Evolutionary conservation across 140 eudicot genomes (phyloP), one percentile per base, ranked within the genome.

Genomic region (Cichorium intybus): DNA sequence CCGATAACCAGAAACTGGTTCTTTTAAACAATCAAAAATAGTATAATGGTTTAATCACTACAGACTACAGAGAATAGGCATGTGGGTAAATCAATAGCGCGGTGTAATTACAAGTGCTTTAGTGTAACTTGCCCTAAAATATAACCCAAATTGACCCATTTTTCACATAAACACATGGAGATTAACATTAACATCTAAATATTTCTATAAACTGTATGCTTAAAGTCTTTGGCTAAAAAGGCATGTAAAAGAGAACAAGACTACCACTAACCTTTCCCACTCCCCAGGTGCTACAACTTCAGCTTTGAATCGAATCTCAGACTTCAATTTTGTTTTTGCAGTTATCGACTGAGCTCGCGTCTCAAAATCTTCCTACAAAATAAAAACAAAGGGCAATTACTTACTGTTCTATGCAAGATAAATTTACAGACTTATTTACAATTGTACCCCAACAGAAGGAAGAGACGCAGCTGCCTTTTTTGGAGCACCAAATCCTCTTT

Each of bases 371-470:
- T 94, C 97, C 99, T 94, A 68, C 57, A 53, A 48, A 71, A 37
- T 51, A 49, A 50, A 31, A 52, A 52, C 24, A 65, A 47, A 37
- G 16, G 21, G 18, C 35, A 37, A 27, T 48, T 65, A 47, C 8
- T 53, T 14, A 47, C 24, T 50, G 10, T 23, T 59, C 17, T 31
- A 68, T 22, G 68, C 61, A 73, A 10, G 16, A 43, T 47, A 51
- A 3, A 41, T 27, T 23, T 11, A 6, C 6, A 10, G 20, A 73
- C 41, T 64, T 31, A 45, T 50, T 45, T 64, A 66, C 56, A 55
- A 77, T 82, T 28, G 48, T 81, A 94, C 99, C 90, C 97, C 97
- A 4, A 89, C 87, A 10, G 91, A 89, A 75, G 97, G 91, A 76
- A 94, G 99, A 76, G 95, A 75, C 24, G 91, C 64, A 23, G 89